Evolutionary conservation across 2,329 filamentous ascomycete species (phyloP).

Genomic region (Botryosphaeria dothidea): DNA sequence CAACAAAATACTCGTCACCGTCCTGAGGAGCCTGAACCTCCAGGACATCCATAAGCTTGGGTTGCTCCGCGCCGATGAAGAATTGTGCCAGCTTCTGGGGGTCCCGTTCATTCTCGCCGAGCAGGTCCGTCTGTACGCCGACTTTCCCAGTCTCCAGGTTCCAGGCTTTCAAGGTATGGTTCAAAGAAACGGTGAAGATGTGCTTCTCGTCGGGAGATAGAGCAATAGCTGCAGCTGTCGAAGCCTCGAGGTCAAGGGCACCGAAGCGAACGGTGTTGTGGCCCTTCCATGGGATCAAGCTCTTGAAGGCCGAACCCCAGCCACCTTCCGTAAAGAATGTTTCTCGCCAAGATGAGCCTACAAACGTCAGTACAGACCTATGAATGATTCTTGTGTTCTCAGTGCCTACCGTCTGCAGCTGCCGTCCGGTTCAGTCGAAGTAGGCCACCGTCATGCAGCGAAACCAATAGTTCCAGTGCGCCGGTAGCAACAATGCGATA

Average conservation of each 20-base stretch:
- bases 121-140: constrained; percentile 73
- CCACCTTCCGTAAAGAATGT: constrained; percentile 72
- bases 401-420: constrained; percentile 28
- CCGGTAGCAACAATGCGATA: constrained; percentile 78
- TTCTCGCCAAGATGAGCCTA: constrained; percentile 63
- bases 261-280: constrained; percentile 65
- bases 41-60: constrained; percentile 73
- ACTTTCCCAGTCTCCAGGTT: constrained; percentile 80
- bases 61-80: constrained; percentile 76
- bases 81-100: constrained; percentile 72
- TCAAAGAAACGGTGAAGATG: constrained; percentile 80
- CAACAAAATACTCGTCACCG: constrained; percentile 60
- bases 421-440: constrained; percentile 57
- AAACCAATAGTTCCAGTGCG: constrained; percentile 73
- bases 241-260: constrained; percentile 62
- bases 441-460: constrained; percentile 77
- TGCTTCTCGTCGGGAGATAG: constrained; percentile 51
- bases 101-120: constrained; percentile 60
- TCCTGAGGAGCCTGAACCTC: constrained; percentile 53
- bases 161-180: constrained; percentile 89
- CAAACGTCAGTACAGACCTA: constrained; percentile 30
- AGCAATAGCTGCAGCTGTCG: constrained; percentile 63
- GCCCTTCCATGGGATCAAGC: constrained; percentile 59
- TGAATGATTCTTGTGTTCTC: too few relatives aligned
- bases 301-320: constrained; percentile 64